These are phyloP conservation scores for Silene coronaria DNA, from an alignment of 179 eudicot genomes.

Conservation along the genomic window DNA sequence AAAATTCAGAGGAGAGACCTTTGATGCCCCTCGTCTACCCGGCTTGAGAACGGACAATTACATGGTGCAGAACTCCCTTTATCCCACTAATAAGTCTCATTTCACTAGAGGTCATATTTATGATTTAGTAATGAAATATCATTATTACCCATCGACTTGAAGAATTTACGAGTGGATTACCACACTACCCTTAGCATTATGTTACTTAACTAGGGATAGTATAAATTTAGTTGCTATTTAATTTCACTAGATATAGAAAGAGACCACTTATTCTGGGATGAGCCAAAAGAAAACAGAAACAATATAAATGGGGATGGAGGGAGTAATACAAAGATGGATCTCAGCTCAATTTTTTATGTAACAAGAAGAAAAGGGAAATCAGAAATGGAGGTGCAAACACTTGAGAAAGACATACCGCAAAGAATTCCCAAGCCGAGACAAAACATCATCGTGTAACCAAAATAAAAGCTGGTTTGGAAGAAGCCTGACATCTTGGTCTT, in stretches of 20 bases:
- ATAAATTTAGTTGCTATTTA: not conserved
- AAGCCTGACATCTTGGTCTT: conserved; percentile 99
- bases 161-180: not conserved
- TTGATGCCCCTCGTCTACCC: too few species aligned
- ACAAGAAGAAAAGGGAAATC: not conserved
- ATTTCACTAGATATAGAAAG: not conserved
- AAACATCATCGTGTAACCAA: conserved; percentile 90
- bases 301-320: not conserved
- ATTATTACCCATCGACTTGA: not conserved
- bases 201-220: not conserved
- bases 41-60: not conserved
- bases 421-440: conserved; percentile 90
- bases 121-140: not conserved
- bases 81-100: not conserved
- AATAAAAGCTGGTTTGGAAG: conserved; percentile 98
- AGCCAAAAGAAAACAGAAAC: not conserved
- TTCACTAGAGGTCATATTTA: not conserved
- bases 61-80: not conserved
- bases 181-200: not conserved
- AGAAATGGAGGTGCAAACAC: conserved; percentile 7
- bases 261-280: not conserved
- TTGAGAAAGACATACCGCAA: conserved; percentile 38
- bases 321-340: not conserved
- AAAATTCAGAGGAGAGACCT: not conserved
- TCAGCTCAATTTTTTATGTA: not conserved